Percentiles rank a stretch among this genome's conserved stretches.
These are phyloP conservation scores for Picea glauca DNA, from an alignment of 75 land plant species.

Conservation along the genomic window DNA sequence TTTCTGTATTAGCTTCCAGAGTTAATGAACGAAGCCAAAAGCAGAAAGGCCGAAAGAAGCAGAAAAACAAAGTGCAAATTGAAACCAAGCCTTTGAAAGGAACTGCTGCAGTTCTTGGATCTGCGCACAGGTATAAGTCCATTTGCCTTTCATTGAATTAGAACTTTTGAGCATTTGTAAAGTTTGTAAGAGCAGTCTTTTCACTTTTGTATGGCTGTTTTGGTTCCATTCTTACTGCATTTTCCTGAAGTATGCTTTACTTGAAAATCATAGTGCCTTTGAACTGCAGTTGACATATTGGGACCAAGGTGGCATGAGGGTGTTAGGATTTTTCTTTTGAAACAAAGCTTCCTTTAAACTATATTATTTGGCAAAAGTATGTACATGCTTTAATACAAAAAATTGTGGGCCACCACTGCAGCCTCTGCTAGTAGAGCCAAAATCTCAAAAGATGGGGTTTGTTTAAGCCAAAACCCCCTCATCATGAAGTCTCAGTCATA, in stretches of 20 bases:
- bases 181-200: neutral
- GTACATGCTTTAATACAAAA: too few species aligned
- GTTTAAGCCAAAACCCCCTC: too few species aligned
- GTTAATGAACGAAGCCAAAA: neutral
- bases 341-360: too few species aligned
- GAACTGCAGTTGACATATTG: too few species aligned
- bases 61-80: neutral
- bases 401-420: too few species aligned
- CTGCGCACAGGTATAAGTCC: conserved; percentile 2
- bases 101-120: neutral
- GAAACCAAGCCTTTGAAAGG: neutral
- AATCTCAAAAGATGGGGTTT: too few species aligned
- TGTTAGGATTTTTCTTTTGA: neutral
- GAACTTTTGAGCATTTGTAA: neutral
- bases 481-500: too few species aligned
- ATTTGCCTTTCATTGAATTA: neutral
- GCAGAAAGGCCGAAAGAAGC: neutral
- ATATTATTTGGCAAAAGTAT: too few species aligned
- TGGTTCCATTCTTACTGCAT: neutral
- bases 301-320: neutral
- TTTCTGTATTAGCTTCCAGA: neutral
- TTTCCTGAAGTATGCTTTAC: too few species aligned
- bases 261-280: too few species aligned
- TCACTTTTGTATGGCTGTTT: neutral
- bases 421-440: too few species aligned